A percentile compares a stretch with the other conserved stretches of the same genome.
phyloP scores from a whole-genome alignment of 257 asterid genomes.

The Jaltomata sinuosa region DNA sequence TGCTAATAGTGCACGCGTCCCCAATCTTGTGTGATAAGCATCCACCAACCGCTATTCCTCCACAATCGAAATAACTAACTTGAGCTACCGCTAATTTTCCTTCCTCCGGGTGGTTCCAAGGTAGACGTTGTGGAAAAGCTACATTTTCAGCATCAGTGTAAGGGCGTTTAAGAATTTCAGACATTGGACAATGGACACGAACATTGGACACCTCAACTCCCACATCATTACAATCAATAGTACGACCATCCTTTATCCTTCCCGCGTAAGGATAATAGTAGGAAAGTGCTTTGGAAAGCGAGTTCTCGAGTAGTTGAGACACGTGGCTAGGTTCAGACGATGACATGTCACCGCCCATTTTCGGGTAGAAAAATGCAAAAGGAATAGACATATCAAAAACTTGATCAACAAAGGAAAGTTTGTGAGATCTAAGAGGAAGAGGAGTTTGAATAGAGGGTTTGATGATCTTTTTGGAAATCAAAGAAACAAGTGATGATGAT shows the following conservation, averaged over 20 bases:
- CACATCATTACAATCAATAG: not conserved
- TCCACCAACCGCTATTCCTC: not conserved
- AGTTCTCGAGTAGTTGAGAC: not conserved
- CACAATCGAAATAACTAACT: conserved; percentile 2
- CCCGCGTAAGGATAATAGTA: not conserved
- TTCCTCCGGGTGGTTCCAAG: not conserved
- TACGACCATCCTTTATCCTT: not conserved
- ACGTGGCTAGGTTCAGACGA: not conserved
- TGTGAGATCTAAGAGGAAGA: not conserved
- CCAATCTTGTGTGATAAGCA: conserved; percentile 1
- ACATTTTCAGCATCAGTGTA: not conserved
- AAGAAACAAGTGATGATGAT: not conserved
- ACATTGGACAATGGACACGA: not conserved
- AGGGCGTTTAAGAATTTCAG: not conserved
- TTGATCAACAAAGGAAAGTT: conserved; percentile 8
- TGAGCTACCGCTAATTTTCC: not conserved
- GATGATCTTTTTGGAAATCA: not conserved
- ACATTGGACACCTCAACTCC: not conserved
- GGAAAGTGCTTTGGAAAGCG: not conserved
- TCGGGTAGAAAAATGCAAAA: not conserved
- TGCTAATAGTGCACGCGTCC: not conserved
- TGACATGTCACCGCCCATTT: not conserved
- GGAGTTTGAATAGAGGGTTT: conserved; percentile 5
- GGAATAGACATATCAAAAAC: not conserved
- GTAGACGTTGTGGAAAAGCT: not conserved